Evolutionary conservation across 352 stramenopile genomes (phyloP), one percentile per base, ranked within the genome.

Genomic region (Pythium utonaiense): DNA sequence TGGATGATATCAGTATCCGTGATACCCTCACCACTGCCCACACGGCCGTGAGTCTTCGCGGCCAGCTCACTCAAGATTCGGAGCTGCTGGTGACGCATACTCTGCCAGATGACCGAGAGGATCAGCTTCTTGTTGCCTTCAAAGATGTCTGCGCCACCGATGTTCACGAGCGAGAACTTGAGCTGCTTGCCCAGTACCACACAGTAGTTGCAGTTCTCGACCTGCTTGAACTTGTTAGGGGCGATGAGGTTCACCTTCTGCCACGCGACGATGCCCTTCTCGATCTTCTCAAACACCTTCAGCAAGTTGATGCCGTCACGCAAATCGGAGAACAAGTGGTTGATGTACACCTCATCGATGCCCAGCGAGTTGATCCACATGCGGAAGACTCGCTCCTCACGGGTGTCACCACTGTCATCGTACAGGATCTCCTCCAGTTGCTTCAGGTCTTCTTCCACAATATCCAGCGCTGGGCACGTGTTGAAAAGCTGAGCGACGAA

Each of bases 351-450:
- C 19, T 91, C 87, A 42, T 94, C 83, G 45, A 97, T 89, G 22
- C 74, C 87, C 31, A 98, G 66, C 45, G 89, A 97, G 77, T 97
- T 97, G 62, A 97, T 95, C 91, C 91, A 98, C 87, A 96, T 90
- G 27, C 86, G 85, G 72, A 96, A 96, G 8, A 91, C 84, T 1
- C 87, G 83, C 60, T 95, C 87, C 73, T 96, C 89, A 36, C 89
- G 86, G 13, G 84, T 95, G 56, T 95, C 87, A 13, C 83, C 85
- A 30, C 81, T 70, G 44, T 96, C 89, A 56, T 96, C 89, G 65
- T 95, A 92, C 66, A 93, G 52, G 45, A 96, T 82, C 47, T 96
- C 88, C 25, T 95, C 76, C 6, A 95, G 78, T 61, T 93, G 79
- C 60, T 94, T 91, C 9, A 95, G 69, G 33, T 93, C 87, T 58